Evolutionary conservation across 352 stramenopile species (phyloP), one percentile per base, ranked within the genome.

Genomic region (Pythium periplocum): DNA sequence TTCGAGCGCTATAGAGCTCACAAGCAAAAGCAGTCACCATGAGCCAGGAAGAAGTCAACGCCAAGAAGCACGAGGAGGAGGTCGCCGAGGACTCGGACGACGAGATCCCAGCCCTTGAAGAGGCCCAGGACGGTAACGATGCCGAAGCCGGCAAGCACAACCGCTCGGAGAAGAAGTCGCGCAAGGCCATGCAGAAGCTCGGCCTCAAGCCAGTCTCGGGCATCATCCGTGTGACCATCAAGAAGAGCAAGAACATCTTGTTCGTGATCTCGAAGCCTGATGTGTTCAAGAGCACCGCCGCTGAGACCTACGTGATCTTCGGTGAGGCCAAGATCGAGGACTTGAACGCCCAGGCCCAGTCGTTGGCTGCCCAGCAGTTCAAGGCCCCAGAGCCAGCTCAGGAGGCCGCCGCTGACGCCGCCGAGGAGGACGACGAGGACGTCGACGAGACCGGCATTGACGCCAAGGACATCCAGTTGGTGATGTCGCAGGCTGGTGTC

Each of bases 181-280:
- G 96, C 65, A 99, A 99, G 83, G 95, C 96, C 51, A 98, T 99
- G 89, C 89, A 98, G 71, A 99, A 99, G 86, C 87, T 99, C 44
- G 96, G 96, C 51, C 96, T 99, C 83, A 97, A 98, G 66, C 81
- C 87, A 34, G 89, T 99, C 45, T 75, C 85, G 50, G 96, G 95
- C 67, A 95, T 99, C 71, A 90, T 98, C 60, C 86, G 96, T 58
- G 96, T 98, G 46, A 98, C 95, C 11, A 96, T 99, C 57, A 99
- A 99, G 80, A 98, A 97, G 75, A 97, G 92, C 74, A 98, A 98
- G 78, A 98, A 97, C 69, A 69, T 92, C 47, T 57, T 97, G 48
- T 99, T 99, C 70, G 96, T 98, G 17, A 99, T 99, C 66, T 92
- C 86, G 64, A 96, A 98, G 66, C 96, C 97, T 4, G 97, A 99